Base-by-base conservation (phyloP, 1,284 basidiomycete genomes). In the Cryptococcus sp. region DNA sequence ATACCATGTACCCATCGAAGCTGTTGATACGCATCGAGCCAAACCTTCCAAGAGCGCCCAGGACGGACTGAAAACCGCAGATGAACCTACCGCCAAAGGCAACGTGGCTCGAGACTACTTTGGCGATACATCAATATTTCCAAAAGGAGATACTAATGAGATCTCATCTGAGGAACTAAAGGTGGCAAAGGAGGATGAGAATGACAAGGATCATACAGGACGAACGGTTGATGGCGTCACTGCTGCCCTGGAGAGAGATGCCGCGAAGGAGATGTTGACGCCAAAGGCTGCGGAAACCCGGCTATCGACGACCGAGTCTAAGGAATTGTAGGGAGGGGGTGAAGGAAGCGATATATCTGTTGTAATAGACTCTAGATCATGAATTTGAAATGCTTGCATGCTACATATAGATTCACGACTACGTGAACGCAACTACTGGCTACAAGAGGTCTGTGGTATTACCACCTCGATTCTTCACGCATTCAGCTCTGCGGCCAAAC, bases 21-120 rank as follows among this genome's bases (percentile, higher is more conserved):
- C 93, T 0, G 93, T 97, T 31, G 89, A 95, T 74, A 97, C 93
- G 0, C 91, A 95, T 73, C 84, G 91, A 46, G 88, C 90, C n/a
- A 93, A 92, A 72, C 91, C 91, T 10, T 42, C 53, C 5, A 34
- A 43, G 30, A 32, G 33, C 15, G 41, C 23, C n/a, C 42, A 35
- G 6, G 32, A 10, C 13, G 47, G 14, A 4, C 11, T 32, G 10
- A 32, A 14, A 8, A 41, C 34, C 35, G 36, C 38, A 8, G 36
- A 35, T 3, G 37, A 15, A 30, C 4, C 15, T 7, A 34, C 11
- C 11, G 13, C 52, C n/a, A 31, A 30, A 35, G 41, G 32, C 4
- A 4, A 32, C 5, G 33, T 44, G 8, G 53, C 53, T 30, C 4
- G 53, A 23, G 53, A 54, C 33, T 54, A 54, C 38, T 54, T 49